These are phyloP conservation scores for Trichomonas vaginalis DNA, from an alignment of 208 protist genomes.

Conservation along the genomic window DNA sequence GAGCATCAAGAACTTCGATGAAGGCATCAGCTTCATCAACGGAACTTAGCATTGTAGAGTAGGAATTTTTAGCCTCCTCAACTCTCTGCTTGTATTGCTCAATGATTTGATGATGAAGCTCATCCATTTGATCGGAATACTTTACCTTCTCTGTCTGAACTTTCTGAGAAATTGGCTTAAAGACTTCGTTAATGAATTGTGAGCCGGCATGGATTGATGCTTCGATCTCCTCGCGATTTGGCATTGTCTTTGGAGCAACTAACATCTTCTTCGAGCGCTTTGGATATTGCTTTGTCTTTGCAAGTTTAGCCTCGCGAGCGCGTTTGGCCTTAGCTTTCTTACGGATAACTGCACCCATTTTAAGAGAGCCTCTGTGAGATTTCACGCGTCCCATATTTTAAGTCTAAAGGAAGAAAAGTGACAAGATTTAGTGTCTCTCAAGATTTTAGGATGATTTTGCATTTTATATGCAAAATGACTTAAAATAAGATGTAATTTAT, in stretches of 20 bases:
- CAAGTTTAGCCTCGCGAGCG: neutral
- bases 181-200: neutral
- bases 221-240: neutral
- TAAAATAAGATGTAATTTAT: no score
- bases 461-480: no score
- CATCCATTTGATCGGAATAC: neutral
- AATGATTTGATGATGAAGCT: neutral
- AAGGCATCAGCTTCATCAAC: neutral
- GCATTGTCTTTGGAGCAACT: neutral
- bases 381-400: neutral
- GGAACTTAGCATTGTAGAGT: neutral
- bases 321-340: slow-evolving; percentile 4
- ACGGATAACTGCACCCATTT: neutral
- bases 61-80: neutral
- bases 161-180: neutral
- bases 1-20: neutral
- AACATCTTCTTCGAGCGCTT: slow-evolving; percentile 10
- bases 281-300: neutral
- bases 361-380: neutral
- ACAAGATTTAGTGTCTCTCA: no score
- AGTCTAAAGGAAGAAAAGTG: no score
- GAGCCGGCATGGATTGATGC: neutral
- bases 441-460: no score
- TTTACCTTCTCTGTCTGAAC: neutral
- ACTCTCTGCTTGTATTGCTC: neutral